These are phyloP conservation scores for Jatropha podagrica DNA, from an alignment of 441 rosid genomes.

Conservation along the genomic window DNA sequence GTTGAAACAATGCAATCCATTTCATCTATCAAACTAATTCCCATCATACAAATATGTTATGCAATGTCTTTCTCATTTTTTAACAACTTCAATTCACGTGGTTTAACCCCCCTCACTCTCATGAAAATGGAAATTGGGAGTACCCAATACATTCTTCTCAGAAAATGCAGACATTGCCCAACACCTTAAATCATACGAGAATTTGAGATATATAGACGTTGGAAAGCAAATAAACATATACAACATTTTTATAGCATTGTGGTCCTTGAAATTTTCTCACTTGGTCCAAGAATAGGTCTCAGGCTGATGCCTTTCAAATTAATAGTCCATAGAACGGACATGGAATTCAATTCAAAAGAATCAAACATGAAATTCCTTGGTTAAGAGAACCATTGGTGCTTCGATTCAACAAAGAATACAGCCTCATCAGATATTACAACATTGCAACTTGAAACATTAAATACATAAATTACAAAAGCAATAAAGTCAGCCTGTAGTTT, in stretches of 20 bases:
- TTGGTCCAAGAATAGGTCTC: no score
- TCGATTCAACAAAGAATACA: background rate
- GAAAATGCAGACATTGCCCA: background rate
- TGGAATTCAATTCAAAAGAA: background rate
- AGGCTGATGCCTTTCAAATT: background rate
- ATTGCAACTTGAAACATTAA: background rate
- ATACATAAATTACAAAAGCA: background rate
- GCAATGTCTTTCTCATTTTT: constrained; percentile 36
- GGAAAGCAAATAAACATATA: background rate
- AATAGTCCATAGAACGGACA: background rate
- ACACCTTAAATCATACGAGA: background rate
- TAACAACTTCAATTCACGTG: constrained; percentile 29
- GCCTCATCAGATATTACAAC: constrained; percentile 12
- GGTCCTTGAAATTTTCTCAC: background rate
- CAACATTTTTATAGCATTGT: background rate
- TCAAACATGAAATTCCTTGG: background rate
- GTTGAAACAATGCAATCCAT: constrained; percentile 12
- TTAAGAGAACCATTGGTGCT: background rate
- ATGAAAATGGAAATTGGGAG: background rate
- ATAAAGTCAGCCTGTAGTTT: background rate
- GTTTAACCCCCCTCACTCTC: constrained; percentile 7
- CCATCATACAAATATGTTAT: constrained; percentile 4
- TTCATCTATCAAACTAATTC: constrained; percentile 18
- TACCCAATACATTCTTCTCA: background rate
- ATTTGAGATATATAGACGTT: background rate